phyloP scores from a whole-genome alignment of 2,329 filamentous ascomycete species.

The Botrytis fabae region DNA sequence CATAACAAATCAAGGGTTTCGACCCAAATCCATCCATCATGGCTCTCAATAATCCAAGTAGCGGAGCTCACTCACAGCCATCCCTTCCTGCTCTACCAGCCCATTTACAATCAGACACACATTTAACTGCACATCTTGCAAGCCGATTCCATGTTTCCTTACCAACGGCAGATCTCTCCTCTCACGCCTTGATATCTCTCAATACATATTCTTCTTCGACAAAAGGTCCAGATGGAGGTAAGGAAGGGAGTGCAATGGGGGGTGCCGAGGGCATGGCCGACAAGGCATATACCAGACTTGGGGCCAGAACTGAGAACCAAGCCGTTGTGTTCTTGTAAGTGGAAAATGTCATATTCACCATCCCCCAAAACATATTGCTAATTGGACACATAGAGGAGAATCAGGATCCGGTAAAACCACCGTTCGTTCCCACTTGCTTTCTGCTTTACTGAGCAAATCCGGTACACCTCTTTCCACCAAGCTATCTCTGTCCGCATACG shows the following conservation, averaged over 20 bases:
- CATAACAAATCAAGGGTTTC: slow-evolving; percentile 30
- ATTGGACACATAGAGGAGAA: slow-evolving; percentile 67
- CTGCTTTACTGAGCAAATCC: slow-evolving; percentile 82
- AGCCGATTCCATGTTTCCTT: slow-evolving; percentile 89
- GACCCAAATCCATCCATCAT: slow-evolving; percentile 48
- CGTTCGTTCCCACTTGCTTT: slow-evolving; percentile 82
- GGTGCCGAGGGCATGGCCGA: slow-evolving; percentile 90
- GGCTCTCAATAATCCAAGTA: slow-evolving; percentile 52
- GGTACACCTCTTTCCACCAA: slow-evolving; percentile 92
- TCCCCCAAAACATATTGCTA: slow-evolving; percentile 15
- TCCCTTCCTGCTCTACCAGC: slow-evolving; percentile 86
- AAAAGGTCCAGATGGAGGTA: slow-evolving; percentile 85
- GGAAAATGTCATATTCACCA: not conserved
- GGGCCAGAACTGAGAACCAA: slow-evolving; percentile 89
- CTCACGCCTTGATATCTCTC: slow-evolving; percentile 84
- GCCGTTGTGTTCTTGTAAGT: slow-evolving; percentile 89
- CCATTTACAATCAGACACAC: slow-evolving; percentile 76
- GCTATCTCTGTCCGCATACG: slow-evolving; percentile 87
- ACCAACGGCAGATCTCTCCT: slow-evolving; percentile 85
- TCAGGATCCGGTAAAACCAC: slow-evolving; percentile 96
- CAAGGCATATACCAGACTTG: slow-evolving; percentile 80
- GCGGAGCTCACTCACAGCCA: slow-evolving; percentile 73
- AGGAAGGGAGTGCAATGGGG: slow-evolving; percentile 87
- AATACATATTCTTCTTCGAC: slow-evolving; percentile 93
- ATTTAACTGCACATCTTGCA: slow-evolving; percentile 78